Evolutionary conservation across 306 rosid species (phyloP), one percentile per base, ranked within the genome.

Genomic region (Adenanthera pavonina): DNA sequence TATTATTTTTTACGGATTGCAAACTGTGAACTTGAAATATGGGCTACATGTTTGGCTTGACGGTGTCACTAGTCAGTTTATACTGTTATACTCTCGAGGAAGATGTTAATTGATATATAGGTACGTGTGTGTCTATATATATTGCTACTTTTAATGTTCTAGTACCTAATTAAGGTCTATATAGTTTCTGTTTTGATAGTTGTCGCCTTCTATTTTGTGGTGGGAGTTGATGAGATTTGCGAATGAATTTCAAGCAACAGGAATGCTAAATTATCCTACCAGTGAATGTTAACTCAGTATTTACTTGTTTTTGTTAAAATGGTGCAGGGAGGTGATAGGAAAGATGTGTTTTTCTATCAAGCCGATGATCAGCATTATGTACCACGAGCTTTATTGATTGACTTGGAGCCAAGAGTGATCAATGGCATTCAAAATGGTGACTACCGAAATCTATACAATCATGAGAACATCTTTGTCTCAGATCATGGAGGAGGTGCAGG

Each of bases 401-500:
- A 95, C 85, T 85, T 95, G 85, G 99, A 95, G 92, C 99, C 99
- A 0, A 88, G 99, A 79, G 99, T 95, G 15, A 95, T 95, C 46
- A 95, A 93, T 49, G 99, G 98, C 20, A 95, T 95, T 85, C 99
- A 95, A 76, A 95, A 93, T 78, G 88, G 98, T 38, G 99, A 95
- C 74, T 95, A 95, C 53, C 81, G 99, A 11, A 95, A 95, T 85
- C 98, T 95, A 48, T 95, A 93, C 86, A 95, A 95, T 84, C 99
- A 95, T 7, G 99, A 95, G 89, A 93, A 95, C 74, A 79, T 95
- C 81, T 95, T 93, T 83, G 86, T 95, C 86, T 78, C 99, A 0
- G 99, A 95, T 83, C 96, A 95, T 78, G 99, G 99, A 41, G 99
- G 99, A 17, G 99, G 99, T 60, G 99, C 99, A 0, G 99, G 99